A percentile compares a stretch with the other conserved stretches of the same genome.
These are phyloP conservation scores for Striga hermonthica DNA, from an alignment of 305 asterid genomes.

Conservation along the genomic window DNA sequence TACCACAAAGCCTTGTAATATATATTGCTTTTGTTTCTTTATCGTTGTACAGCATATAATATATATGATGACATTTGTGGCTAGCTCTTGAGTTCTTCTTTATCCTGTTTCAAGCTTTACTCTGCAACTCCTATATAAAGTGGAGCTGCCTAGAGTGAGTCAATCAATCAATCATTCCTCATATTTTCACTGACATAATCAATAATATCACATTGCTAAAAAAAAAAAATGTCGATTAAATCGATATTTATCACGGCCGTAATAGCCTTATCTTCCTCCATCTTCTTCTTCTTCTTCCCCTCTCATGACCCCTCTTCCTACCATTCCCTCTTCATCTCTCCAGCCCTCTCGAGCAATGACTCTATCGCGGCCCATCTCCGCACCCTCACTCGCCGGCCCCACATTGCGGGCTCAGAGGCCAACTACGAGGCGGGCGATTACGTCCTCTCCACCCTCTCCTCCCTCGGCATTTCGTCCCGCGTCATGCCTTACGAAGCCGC, in stretches of 20 bases:
- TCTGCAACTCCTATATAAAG: too few species aligned
- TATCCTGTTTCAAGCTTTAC: too few species aligned
- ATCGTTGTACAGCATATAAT: too few species aligned
- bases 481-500: slow-evolving; percentile 53
- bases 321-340: slow-evolving; percentile 62
- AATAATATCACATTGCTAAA: too few species aligned
- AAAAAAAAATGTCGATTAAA: too few species aligned
- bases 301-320: slow-evolving; percentile 42
- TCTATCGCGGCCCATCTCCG: slow-evolving; percentile 67
- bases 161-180: too few species aligned
- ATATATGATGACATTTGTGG: too few species aligned
- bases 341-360: slow-evolving; percentile 44
- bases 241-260: background rate
- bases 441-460: slow-evolving; percentile 60
- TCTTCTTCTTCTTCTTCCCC: slow-evolving; percentile 33
- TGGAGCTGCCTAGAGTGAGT: too few species aligned
- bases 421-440: slow-evolving; percentile 73
- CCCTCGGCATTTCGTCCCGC: slow-evolving; percentile 48
- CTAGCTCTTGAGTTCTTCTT: too few species aligned
- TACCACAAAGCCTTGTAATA: too few species aligned
- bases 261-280: slow-evolving; percentile 39
- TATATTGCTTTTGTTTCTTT: too few species aligned
- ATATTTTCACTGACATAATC: too few species aligned
- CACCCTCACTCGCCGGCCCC: slow-evolving; percentile 68
- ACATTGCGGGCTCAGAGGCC: slow-evolving; percentile 73